Evolutionary conservation across 441 rosid genomes (phyloP), one percentile per base, ranked within the genome.

Genomic region (Eutrema salsugineum): DNA sequence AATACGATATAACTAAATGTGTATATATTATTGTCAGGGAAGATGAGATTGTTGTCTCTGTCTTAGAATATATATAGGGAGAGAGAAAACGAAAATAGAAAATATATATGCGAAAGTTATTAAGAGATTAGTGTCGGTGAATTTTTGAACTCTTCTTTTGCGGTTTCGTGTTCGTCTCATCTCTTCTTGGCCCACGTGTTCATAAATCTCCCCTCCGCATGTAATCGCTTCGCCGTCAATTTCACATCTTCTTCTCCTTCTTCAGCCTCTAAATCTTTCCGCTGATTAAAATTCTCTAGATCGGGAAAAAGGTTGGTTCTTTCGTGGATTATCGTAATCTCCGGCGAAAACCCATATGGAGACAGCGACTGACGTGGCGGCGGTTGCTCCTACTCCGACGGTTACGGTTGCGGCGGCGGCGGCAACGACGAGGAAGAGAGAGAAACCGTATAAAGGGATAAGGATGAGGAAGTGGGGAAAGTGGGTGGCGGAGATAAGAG

Each of bases 391-490:
- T 24, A 24, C 40, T 2, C 62, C 27, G 42, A 36, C 44, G 54
- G 65, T 46, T 24, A 14, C 39, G 51, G 49, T 33, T 8, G 10
- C 42, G 35, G 16, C 43, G 46, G 30, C 46, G 32, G 10, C 48
- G 55, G 35, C 67, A 44, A 42, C 28, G 73, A 44, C 65, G 66
- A 80, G 79, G 32, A 82, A 79, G 30, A 83, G 84, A 36, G 88
- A 86, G 53, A 91, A 88, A 78, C 93, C 88, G 0, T 91, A 85
- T 55, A 80, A 91, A 74, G 97, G 97, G 15, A 89, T 91, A 72
- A 77, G 97, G 88, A 89, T 86, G 93, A 86, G 97, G 79, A 91
- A 89, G 87, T 89, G 95, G 93, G 97, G 95, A 1, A 91, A 91
- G 80, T 89, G 95, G 95, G 97, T 91, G 8, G 93, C 95, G 20